A percentile compares a stretch with the other conserved stretches of the same genome.
phyloP scores from a whole-genome alignment of 768 basidiomycete genomes.

The Kwoniella newhampshirensis region DNA sequence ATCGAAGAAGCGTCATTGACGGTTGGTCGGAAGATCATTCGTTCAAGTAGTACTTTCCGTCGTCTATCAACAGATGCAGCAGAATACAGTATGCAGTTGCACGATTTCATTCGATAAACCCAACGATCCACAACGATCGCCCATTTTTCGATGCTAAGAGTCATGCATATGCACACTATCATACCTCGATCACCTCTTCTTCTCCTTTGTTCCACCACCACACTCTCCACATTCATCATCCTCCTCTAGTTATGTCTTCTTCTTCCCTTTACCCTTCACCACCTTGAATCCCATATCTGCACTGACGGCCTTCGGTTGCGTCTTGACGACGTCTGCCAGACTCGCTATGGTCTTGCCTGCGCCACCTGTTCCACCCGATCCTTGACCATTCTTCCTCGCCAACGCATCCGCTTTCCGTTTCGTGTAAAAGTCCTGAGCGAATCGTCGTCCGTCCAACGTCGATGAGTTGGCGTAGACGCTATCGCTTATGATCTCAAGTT shows the following conservation, averaged over 20 bases:
- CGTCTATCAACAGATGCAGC: no score
- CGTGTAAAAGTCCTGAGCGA: constrained; percentile 85
- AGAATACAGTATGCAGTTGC: no score
- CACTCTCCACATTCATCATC: not conserved
- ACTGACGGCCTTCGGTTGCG: constrained; percentile 70
- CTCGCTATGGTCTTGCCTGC: constrained; percentile 24
- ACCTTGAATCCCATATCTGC: constrained; percentile 90
- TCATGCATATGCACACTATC: no score
- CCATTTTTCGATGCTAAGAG: no score
- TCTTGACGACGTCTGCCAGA: constrained; percentile 69
- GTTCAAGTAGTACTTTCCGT: no score
- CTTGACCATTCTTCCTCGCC: constrained; percentile 2
- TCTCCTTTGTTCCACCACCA: not conserved
- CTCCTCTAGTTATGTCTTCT: constrained; percentile 48
- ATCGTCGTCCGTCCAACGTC: constrained; percentile 90
- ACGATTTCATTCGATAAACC: no score
- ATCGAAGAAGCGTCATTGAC: no score
- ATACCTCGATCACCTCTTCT: no score
- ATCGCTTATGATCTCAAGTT: constrained; percentile 88
- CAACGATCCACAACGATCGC: no score
- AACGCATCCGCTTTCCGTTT: constrained; percentile 78
- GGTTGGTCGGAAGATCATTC: no score
- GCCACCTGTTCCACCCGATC: constrained; percentile 25
- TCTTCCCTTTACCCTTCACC: constrained; percentile 89
- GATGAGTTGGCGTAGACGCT: constrained; percentile 91